Evolutionary conservation across 2,329 filamentous ascomycete species (phyloP).

Genomic region (Alternaria sp.): DNA sequence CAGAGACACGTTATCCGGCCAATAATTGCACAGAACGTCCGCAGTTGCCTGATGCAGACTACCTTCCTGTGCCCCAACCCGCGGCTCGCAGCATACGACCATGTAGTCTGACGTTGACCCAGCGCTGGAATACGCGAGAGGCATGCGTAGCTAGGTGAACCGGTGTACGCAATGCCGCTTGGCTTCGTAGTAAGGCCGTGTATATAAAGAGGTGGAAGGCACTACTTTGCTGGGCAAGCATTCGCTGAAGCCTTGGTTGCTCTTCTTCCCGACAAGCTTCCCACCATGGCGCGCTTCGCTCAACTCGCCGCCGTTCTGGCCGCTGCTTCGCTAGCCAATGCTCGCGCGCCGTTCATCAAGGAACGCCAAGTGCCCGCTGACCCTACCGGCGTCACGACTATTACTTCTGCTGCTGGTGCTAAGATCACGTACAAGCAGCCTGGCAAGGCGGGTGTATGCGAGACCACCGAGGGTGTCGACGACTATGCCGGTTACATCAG

Average conservation of each 20-base stretch:
- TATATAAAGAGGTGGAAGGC: slow-evolving; percentile 13
- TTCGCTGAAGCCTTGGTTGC: slow-evolving; percentile 3
- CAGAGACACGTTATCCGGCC: slow-evolving; percentile 14
- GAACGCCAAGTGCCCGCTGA: slow-evolving; percentile 41
- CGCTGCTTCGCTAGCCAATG: slow-evolving; percentile 21
- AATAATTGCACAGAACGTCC: slow-evolving; percentile 7
- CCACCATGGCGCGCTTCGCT: slow-evolving; percentile 31
- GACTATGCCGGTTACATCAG: slow-evolving; percentile 49
- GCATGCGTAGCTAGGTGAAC: neutral
- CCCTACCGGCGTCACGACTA: slow-evolving; percentile 39
- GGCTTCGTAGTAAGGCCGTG: neutral
- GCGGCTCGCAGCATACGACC: neutral
- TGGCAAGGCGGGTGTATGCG: slow-evolving; percentile 53
- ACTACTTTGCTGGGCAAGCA: slow-evolving; percentile 1
- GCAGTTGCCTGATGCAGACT: slow-evolving; percentile 22
- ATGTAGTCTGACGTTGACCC: neutral
- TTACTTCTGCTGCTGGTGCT: slow-evolving; percentile 44
- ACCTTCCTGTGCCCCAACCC: slow-evolving; percentile 11
- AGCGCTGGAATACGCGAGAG: neutral
- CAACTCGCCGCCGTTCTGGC: slow-evolving; percentile 31
- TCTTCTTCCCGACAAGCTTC: slow-evolving; percentile 16
- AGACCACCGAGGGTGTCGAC: slow-evolving; percentile 43
- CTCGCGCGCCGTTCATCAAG: slow-evolving; percentile 33
- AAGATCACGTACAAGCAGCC: slow-evolving; percentile 46
- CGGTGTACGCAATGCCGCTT: neutral